Percentiles rank a stretch among this genome's conserved stretches.
Conservation (phyloP, 164 flowering plant species). For the Vitis vinifera region DNA sequence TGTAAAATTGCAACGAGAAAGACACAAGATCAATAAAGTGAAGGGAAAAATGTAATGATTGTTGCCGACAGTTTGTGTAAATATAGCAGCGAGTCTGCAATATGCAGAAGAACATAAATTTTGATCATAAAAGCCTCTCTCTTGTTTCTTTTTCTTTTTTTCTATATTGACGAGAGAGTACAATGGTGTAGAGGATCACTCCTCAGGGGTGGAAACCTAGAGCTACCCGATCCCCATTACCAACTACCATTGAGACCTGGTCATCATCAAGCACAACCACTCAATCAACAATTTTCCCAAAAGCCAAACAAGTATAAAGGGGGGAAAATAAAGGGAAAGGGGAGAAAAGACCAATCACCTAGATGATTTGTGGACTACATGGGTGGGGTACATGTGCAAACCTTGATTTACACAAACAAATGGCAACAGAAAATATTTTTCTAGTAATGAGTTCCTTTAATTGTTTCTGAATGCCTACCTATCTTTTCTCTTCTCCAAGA, state of each 20-base stretch:
- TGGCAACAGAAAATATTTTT: background rate
- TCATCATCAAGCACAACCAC: background rate
- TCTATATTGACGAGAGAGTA: too few relatives aligned
- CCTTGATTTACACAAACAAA: background rate
- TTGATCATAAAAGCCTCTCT: too few relatives aligned
- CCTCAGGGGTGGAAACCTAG: too few relatives aligned
- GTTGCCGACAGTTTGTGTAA: background rate
- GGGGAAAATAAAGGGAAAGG: too few relatives aligned
- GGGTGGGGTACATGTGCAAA: background rate
- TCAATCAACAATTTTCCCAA: background rate
- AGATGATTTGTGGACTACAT: too few relatives aligned
- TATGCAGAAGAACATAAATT: too few relatives aligned
- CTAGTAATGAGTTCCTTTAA: background rate
- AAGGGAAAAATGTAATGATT: background rate
- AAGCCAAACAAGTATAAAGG: background rate
- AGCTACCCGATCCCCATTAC: too few relatives aligned
- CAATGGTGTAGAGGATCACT: too few relatives aligned
- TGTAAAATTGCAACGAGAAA: constrained; percentile 20
- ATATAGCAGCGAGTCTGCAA: background rate
- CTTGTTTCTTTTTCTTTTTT: too few relatives aligned
- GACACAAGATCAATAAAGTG: background rate
- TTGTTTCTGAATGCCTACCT: constrained; percentile 39
- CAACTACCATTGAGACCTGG: too few relatives aligned
- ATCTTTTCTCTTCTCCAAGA: constrained; percentile 86
- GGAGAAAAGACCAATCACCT: too few relatives aligned